Conservation (phyloP, 2,329 filamentous ascomycete genomes). For the Fusarium fujikuroi region DNA sequence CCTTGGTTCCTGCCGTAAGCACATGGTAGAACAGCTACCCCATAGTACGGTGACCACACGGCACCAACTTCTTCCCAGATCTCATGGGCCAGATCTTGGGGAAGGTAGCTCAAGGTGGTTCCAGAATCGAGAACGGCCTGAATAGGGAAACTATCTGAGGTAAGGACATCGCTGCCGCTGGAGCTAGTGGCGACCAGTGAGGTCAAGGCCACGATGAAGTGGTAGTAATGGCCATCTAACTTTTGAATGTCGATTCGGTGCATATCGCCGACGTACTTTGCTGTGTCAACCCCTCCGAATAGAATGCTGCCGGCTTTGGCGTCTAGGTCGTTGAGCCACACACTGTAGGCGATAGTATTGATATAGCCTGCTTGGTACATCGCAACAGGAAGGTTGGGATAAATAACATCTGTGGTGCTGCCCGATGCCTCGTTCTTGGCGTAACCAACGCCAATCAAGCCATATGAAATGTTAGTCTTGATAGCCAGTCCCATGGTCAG, state of each 20-base stretch:
- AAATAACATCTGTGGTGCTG: conserved; percentile 48
- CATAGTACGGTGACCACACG: conserved; percentile 51
- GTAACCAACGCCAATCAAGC: conserved; percentile 71
- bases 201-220: conserved; percentile 62
- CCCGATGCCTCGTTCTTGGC: conserved; percentile 61
- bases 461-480: conserved; percentile 65
- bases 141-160: conserved; percentile 57
- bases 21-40: conserved; percentile 62
- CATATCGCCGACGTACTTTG: conserved; percentile 75
- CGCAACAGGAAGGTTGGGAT: conserved; percentile 71
- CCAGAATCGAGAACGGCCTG: conserved; percentile 78
- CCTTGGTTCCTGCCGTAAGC: conserved; percentile 56
- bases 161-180: conserved; percentile 60
- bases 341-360: conserved; percentile 74
- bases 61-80: conserved; percentile 68
- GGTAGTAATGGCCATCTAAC: conserved; percentile 54
- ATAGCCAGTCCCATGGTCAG: conserved; percentile 69
- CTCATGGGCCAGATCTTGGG: conserved; percentile 65
- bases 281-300: conserved; percentile 83
- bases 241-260: conserved; percentile 66
- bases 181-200: conserved; percentile 60
- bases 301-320: conserved; percentile 76
- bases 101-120: conserved; percentile 77
- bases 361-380: conserved; percentile 72
- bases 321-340: conserved; percentile 72